Conservation (phyloP, 495 filamentous ascomycete species). For the Entonaema liquescens region DNA sequence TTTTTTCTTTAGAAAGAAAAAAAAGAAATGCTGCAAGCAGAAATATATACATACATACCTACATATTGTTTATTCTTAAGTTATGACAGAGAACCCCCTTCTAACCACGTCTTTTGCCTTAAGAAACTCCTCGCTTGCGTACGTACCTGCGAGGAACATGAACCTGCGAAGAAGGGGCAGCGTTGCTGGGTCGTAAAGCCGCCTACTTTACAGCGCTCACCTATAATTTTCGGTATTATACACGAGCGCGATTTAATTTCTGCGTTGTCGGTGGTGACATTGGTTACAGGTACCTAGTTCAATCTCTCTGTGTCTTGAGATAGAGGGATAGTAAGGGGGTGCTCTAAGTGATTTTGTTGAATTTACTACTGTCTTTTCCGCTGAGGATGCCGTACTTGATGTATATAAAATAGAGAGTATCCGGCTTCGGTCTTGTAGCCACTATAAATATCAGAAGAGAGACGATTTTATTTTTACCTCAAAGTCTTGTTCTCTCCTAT, state of each 20-base stretch:
- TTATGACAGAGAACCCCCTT: conserved; percentile 3
- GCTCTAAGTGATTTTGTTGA: conserved; percentile 13
- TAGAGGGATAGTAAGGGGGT: neutral
- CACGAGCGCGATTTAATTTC: neutral
- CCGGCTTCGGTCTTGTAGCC: neutral
- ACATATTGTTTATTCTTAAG: neutral
- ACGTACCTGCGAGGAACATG: conserved; percentile 1
- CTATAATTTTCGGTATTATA: neutral
- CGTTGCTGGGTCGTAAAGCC: neutral
- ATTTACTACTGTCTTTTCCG: conserved; percentile 20
- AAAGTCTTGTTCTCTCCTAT: neutral
- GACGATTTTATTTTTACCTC: neutral
- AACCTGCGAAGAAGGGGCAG: conserved; percentile 1
- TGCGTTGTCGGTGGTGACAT: neutral
- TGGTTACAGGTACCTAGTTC: neutral
- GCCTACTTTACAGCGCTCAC: no score
- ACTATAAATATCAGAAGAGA: neutral
- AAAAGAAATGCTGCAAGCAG: no score
- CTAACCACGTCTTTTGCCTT: conserved; percentile 9
- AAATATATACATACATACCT: neutral
- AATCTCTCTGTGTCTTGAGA: neutral
- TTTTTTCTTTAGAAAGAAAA: neutral
- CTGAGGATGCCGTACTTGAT: conserved; percentile 13
- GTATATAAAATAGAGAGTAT: conserved; percentile 23
- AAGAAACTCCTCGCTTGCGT: conserved; percentile 31